Evolutionary conservation across 306 rosid genomes (phyloP).

Genomic region (Lagenaria siceraria): DNA sequence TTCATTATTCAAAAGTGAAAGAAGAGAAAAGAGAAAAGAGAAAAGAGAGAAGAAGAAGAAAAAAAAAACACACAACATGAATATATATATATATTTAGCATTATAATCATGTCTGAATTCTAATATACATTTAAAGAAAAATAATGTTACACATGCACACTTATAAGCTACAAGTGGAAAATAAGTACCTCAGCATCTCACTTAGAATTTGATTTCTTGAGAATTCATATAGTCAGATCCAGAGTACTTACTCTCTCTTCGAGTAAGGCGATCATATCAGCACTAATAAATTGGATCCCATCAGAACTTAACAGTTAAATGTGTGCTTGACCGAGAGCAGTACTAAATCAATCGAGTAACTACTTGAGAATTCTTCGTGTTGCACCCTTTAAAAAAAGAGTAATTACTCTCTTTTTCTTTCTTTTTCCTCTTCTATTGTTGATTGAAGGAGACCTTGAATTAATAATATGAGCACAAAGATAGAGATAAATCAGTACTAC

Average conservation of each 20-base stretch:
- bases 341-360: too few species aligned
- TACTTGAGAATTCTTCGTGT: too few species aligned
- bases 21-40: too few species aligned
- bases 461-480: conserved; percentile 40
- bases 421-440: conserved; percentile 16
- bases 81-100: neutral
- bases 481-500: conserved; percentile 37
- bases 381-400: too few species aligned
- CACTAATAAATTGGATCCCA: too few species aligned
- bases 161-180: neutral
- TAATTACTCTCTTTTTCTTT: neutral
- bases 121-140: neutral
- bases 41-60: too few species aligned
- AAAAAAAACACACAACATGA: neutral
- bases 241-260: conserved; percentile 31
- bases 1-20: too few species aligned
- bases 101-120: neutral
- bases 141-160: neutral
- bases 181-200: conserved; percentile 69
- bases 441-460: conserved; percentile 11
- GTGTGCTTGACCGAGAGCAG: too few species aligned
- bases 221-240: conserved; percentile 73
- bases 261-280: too few species aligned
- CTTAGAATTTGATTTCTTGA: conserved; percentile 42
- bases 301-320: too few species aligned